Evolutionary conservation across 2,329 filamentous ascomycete genomes (phyloP).

Genomic region (Fusarium buxicola): DNA sequence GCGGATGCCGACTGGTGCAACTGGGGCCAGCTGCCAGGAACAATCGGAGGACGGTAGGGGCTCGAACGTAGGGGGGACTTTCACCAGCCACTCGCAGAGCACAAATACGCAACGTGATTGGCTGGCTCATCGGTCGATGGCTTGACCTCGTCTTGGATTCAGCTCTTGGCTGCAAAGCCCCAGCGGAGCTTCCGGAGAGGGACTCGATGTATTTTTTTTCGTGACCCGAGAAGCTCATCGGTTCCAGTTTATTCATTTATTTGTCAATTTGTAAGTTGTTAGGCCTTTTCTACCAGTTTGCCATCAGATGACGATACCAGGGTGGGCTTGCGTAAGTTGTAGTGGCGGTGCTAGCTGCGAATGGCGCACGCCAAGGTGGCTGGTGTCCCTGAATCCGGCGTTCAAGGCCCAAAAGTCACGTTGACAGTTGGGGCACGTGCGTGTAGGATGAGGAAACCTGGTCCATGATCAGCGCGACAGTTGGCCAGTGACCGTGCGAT

Average conservation of each 20-base stretch:
- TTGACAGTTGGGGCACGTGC: too few species aligned
- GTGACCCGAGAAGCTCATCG: background rate
- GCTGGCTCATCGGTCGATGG: background rate
- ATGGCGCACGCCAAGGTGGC: slow-evolving; percentile 34
- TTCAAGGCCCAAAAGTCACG: background rate
- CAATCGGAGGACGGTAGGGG: slow-evolving; percentile 15
- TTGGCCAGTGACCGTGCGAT: slow-evolving; percentile 1
- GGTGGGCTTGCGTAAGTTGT: slow-evolving; percentile 25
- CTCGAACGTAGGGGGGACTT: slow-evolving; percentile 20
- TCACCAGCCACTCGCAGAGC: slow-evolving; percentile 31
- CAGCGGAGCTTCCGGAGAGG: slow-evolving; percentile 3
- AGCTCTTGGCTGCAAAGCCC: slow-evolving; percentile 13
- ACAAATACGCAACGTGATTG: slow-evolving; percentile 15
- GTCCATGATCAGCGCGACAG: slow-evolving; percentile 12
- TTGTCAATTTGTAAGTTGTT: background rate
- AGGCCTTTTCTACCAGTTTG: background rate
- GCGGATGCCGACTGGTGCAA: background rate
- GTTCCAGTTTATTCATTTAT: background rate
- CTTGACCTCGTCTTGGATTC: slow-evolving; percentile 4
- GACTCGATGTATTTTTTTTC: background rate
- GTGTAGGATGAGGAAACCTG: slow-evolving; percentile 6
- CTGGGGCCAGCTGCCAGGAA: slow-evolving; percentile 25
- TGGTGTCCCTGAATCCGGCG: slow-evolving; percentile 29
- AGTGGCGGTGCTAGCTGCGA: slow-evolving; percentile 30
- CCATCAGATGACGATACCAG: slow-evolving; percentile 7